phyloP scores from a whole-genome alignment of 805 yeast genomes.

The Priceomyces carsonii region DNA sequence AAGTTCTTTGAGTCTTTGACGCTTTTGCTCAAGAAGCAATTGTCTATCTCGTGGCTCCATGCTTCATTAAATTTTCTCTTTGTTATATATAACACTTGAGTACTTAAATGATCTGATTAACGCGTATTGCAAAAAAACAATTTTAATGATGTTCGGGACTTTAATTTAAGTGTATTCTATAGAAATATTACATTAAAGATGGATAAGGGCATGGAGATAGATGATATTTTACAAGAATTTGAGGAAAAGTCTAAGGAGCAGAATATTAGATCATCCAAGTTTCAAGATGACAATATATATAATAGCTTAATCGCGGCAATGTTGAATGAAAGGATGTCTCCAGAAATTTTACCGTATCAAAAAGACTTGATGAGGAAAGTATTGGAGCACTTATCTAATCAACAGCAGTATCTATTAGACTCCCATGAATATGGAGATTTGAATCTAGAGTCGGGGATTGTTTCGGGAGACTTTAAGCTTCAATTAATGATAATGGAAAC shows the following conservation, averaged over 20 bases:
- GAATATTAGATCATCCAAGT: conserved; percentile 8
- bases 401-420: conserved; percentile 73
- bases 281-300: conserved; percentile 32
- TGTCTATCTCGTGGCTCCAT: conserved; percentile 26
- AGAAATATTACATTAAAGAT: not conserved
- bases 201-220: conserved; percentile 47
- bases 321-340: conserved; percentile 84
- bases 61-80: not conserved
- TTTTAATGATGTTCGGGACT: too few relatives aligned
- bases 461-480: conserved; percentile 60
- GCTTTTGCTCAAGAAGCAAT: conserved; percentile 38
- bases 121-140: conserved; percentile 2
- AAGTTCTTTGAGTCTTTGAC: conserved; percentile 33
- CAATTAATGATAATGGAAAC: conserved; percentile 85
- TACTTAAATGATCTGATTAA: not conserved
- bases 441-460: conserved; percentile 40
- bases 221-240: conserved; percentile 69
- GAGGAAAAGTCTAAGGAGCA: conserved; percentile 30
- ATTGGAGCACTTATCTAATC: conserved; percentile 59
- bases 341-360: conserved; percentile 81
- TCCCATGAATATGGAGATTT: conserved; percentile 72
- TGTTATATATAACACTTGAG: not conserved
- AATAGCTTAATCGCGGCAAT: conserved; percentile 59
- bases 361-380: conserved; percentile 57
- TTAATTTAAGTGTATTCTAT: not conserved